Percentiles rank a stretch among this genome's conserved stretches.
Conservation (phyloP, 2,329 filamentous ascomycete genomes). For the Aspergillus terreus region DNA sequence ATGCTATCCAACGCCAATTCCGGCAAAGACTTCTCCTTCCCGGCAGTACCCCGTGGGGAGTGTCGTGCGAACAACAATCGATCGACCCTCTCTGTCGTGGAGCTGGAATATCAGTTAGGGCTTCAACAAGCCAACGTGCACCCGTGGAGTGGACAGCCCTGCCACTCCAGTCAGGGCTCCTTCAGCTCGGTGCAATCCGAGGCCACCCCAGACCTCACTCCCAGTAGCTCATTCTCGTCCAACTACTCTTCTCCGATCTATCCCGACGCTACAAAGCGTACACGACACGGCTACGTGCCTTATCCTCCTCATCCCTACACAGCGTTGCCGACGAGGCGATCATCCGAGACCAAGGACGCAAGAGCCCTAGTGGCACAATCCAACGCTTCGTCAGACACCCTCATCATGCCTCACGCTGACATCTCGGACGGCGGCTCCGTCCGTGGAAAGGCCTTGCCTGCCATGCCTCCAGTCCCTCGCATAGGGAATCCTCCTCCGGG, state of each 20-base stretch:
- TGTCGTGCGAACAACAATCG: slow-evolving; percentile 19
- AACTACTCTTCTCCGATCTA: slow-evolving; percentile 29
- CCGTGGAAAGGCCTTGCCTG: slow-evolving; percentile 30
- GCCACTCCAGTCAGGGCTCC: slow-evolving; percentile 30
- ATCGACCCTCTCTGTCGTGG: slow-evolving; percentile 28
- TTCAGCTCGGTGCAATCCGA: slow-evolving; percentile 33
- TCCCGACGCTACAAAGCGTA: slow-evolving; percentile 24
- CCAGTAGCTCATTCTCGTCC: slow-evolving; percentile 39
- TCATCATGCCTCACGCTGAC: slow-evolving; percentile 28
- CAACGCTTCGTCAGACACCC: slow-evolving; percentile 25
- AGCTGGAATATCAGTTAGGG: slow-evolving; percentile 27
- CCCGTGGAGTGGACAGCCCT: slow-evolving; percentile 16
- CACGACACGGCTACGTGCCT: slow-evolving; percentile 20
- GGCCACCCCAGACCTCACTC: slow-evolving; percentile 34
- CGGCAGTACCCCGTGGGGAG: slow-evolving; percentile 10
- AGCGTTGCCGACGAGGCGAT: slow-evolving; percentile 18
- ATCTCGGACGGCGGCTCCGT: slow-evolving; percentile 24
- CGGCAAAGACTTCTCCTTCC: slow-evolving; percentile 13
- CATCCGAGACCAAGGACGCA: slow-evolving; percentile 21
- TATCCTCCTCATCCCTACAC: slow-evolving; percentile 14
- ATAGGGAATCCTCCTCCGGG: slow-evolving; percentile 14
- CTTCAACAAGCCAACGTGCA: slow-evolving; percentile 24
- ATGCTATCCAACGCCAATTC: slow-evolving; percentile 24
- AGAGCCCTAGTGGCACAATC: slow-evolving; percentile 12
- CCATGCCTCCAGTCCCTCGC: slow-evolving; percentile 26